A percentile compares a stretch with the other conserved stretches of the same genome.
These are phyloP conservation scores for Termitomyces sp. DNA, from an alignment of 768 basidiomycete species.

Conservation along the genomic window DNA sequence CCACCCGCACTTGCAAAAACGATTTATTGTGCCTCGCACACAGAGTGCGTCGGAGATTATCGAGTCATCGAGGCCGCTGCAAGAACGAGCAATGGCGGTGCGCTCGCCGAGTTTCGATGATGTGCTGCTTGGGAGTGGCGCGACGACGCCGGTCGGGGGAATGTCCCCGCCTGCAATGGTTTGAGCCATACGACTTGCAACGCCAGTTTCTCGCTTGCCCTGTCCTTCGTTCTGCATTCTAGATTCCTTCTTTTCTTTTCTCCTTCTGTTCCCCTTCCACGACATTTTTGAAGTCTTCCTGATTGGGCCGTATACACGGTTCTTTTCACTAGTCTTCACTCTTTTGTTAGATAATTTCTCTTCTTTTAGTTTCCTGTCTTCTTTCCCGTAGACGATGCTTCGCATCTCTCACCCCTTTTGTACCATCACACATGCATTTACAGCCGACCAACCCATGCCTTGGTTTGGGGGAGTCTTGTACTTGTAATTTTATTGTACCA, in stretches of 20 bases:
- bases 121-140: slow-evolving; percentile 3
- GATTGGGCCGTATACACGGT: background rate
- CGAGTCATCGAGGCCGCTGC: slow-evolving; percentile 23
- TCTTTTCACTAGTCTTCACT: background rate
- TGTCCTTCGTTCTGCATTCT: background rate
- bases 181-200: background rate
- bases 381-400: background rate
- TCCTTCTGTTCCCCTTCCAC: too few species aligned
- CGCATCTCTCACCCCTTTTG: background rate
- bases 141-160: background rate
- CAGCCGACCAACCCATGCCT: background rate
- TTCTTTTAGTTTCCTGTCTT: background rate
- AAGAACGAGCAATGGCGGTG: background rate
- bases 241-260: background rate
- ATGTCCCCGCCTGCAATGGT: slow-evolving; percentile 10
- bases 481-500: background rate
- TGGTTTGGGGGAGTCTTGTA: background rate
- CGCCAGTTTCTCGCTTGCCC: background rate
- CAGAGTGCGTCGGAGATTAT: slow-evolving; percentile 50
- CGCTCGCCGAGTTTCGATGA: slow-evolving; percentile 21
- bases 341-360: background rate
- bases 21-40: slow-evolving; percentile 24
- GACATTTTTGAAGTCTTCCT: background rate
- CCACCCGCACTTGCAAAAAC: slow-evolving; percentile 4
- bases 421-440: background rate